Evolutionary conservation across 139 green algal species (phyloP).

Genomic region (Coccomyxa sp.): DNA sequence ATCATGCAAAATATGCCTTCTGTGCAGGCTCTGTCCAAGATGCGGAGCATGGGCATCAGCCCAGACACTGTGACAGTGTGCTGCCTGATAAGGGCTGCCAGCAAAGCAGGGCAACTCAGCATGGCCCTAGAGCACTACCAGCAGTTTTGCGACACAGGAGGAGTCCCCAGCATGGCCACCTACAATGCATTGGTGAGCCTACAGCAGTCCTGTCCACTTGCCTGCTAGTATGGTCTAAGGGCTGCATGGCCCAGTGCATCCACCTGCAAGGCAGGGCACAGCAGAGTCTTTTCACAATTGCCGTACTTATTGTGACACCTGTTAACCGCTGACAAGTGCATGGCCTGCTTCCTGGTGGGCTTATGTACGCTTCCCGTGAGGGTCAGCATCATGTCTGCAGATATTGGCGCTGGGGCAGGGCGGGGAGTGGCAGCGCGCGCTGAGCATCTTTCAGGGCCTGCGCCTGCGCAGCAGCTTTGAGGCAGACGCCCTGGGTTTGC

Average conservation of each 20-base stretch:
- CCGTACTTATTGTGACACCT: no score
- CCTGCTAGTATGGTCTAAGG: no score
- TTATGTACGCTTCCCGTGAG: no score
- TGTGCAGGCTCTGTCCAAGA: background rate
- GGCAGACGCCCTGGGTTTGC: no score
- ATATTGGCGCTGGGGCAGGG: conserved; percentile 29
- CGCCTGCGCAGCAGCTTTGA: conserved; percentile 14
- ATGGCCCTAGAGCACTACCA: background rate
- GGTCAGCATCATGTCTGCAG: no score
- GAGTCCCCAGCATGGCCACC: conserved; percentile 11
- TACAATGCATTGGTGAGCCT: conserved; percentile 21
- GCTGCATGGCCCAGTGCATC: no score
- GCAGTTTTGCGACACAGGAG: background rate
- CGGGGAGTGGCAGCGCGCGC: conserved; percentile 7
- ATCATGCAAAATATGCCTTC: conserved; percentile 7
- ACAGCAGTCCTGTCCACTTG: no score
- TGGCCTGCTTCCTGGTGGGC: no score
- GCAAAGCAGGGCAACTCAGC: background rate
- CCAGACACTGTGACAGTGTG: conserved; percentile 17
- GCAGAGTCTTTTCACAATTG: no score
- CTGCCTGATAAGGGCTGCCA: background rate
- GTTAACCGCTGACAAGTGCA: no score
- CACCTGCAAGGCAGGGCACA: no score
- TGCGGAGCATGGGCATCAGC: background rate
- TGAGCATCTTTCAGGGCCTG: background rate